Evolutionary conservation across 495 filamentous ascomycete species (phyloP).

Genomic region (Clohesyomyces aquaticus): DNA sequence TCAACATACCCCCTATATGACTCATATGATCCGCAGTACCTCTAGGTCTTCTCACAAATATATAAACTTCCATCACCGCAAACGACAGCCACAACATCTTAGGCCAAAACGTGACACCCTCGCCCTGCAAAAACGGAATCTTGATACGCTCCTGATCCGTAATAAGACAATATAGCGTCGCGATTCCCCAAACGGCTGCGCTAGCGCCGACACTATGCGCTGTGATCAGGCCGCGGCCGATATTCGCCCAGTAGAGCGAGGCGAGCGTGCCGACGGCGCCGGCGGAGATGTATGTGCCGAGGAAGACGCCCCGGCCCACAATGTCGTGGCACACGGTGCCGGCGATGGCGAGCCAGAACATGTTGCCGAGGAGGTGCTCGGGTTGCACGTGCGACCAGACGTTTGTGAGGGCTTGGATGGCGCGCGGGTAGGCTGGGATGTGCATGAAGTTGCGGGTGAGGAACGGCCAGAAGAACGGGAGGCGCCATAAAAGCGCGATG

Average conservation of each 20-base stretch:
- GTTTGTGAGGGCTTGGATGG: slow-evolving; percentile 67
- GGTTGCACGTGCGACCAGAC: slow-evolving; percentile 77
- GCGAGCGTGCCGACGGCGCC: slow-evolving; percentile 64
- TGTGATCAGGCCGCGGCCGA: slow-evolving; percentile 9
- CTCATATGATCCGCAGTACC: slow-evolving; percentile 23
- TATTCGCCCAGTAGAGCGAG: slow-evolving; percentile 31
- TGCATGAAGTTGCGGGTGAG: slow-evolving; percentile 80
- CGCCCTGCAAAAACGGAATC: slow-evolving; percentile 24
- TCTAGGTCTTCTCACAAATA: not conserved
- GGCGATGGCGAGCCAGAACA: slow-evolving; percentile 63
- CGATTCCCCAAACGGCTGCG: slow-evolving; percentile 27
- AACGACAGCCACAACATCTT: slow-evolving; percentile 13
- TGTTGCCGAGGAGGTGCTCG: slow-evolving; percentile 71
- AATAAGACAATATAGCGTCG: slow-evolving; percentile 14
- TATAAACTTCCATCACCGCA: slow-evolving; percentile 11
- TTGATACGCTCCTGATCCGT: slow-evolving; percentile 24
- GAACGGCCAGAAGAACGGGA: slow-evolving; percentile 70
- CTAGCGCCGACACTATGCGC: slow-evolving; percentile 28
- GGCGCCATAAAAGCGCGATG: slow-evolving; percentile 67
- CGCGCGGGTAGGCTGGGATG: slow-evolving; percentile 68
- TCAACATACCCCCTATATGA: slow-evolving; percentile 27
- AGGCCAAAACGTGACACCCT: slow-evolving; percentile 18
- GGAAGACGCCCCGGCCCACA: slow-evolving; percentile 80
- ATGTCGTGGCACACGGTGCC: slow-evolving; percentile 77
- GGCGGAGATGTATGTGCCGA: slow-evolving; percentile 72